Evolutionary conservation across 305 asterid species (phyloP).

Genomic region (Fraxinus ornus): DNA sequence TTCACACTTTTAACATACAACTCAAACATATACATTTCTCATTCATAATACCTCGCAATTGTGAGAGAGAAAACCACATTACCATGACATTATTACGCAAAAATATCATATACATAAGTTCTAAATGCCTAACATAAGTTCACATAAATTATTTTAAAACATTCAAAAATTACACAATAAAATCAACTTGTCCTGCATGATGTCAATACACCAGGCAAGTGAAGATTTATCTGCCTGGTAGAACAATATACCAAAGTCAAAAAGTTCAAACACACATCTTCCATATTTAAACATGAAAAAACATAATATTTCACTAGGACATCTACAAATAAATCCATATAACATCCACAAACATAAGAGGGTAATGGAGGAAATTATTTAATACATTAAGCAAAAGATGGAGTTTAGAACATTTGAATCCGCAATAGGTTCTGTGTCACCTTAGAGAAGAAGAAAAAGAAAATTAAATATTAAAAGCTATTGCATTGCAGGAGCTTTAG

Average conservation of each 20-base stretch:
- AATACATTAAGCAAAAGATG: neutral
- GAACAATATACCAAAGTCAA: neutral
- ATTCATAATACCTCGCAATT: neutral
- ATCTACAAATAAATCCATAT: neutral
- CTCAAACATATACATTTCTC: neutral
- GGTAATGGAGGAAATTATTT: neutral
- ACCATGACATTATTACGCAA: neutral
- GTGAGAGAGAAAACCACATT: neutral
- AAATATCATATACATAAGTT: neutral
- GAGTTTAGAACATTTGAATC: neutral
- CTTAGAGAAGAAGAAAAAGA: neutral
- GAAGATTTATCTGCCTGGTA: slow-evolving; percentile 3
- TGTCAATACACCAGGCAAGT: neutral
- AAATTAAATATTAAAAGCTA: neutral
- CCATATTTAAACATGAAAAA: neutral
- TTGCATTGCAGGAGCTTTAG: neutral
- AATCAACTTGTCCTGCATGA: neutral
- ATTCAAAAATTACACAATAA: neutral
- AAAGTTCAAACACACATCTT: neutral
- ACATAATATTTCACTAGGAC: neutral
- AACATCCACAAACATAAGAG: neutral
- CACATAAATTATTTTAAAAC: neutral
- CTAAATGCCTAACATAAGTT: neutral
- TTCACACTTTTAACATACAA: neutral
- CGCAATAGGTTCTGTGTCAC: neutral